These are phyloP conservation scores for Ogataea saltuana DNA, from an alignment of 805 yeast genomes.

Conservation along the genomic window DNA sequence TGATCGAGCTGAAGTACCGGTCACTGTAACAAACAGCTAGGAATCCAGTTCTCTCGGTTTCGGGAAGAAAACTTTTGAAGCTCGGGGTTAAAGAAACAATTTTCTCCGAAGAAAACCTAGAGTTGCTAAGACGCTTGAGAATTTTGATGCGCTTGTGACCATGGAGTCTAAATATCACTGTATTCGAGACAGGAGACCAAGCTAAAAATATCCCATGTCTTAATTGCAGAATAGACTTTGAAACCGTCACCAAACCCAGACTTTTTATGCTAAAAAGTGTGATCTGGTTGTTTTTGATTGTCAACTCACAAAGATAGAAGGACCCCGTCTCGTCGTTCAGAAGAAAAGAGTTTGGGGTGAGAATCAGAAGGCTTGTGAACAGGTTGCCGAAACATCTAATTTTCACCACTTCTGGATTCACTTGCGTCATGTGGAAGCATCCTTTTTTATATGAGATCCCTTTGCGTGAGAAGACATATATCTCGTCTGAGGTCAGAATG, in stretches of 20 bases:
- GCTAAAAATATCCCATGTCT: slow-evolving; percentile 4
- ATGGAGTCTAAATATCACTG: slow-evolving; percentile 6
- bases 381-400: neutral
- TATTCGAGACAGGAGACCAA: slow-evolving; percentile 5
- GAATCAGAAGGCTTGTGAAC: neutral
- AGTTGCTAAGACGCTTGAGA: neutral
- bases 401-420: neutral
- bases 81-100: neutral
- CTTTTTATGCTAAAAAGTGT: too few species aligned
- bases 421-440: neutral
- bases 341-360: neutral
- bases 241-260: slow-evolving; percentile 7
- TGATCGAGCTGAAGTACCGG: slow-evolving; percentile 5
- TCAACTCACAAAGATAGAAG: neutral
- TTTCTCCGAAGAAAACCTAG: neutral
- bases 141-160: neutral
- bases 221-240: slow-evolving; percentile 5
- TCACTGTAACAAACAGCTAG: slow-evolving; percentile 5
- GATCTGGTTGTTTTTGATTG: too few species aligned
- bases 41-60: neutral
- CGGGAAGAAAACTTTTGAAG: neutral
- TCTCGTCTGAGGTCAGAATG: slow-evolving; percentile 9
- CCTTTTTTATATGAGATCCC: neutral
- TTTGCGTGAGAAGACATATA: slow-evolving; percentile 3
- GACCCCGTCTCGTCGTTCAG: slow-evolving; percentile 2